Base-by-base conservation (phyloP, 2,329 filamentous ascomycete genomes). In the Pezicula neosporulosa region DNA sequence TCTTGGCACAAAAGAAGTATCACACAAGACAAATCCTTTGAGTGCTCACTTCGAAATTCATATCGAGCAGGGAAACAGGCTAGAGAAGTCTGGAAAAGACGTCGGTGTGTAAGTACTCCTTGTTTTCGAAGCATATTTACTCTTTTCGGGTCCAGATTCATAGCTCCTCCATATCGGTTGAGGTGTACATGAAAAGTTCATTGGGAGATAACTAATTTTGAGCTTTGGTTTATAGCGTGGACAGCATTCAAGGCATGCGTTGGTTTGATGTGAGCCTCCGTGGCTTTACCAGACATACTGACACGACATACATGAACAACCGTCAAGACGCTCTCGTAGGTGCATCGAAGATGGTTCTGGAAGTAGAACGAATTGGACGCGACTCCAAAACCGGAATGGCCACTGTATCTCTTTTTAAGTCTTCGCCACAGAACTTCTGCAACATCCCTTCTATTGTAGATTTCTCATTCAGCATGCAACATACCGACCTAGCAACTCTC, bases 41-140 rank as follows among this genome's bases (percentile, higher is more conserved):
- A 85, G 80, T 0, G 87, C 86, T 0, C 87, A 91, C 65, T 91
- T 92, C 61, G 88, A 92, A 67, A 75, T 92, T 12, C 89, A 92
- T 63, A 91, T 92, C 49, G 53, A 94, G 65, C 89, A 94, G 64
- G 88, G 88, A 0, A 87, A 87, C 0, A 78, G 89, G 19, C 76
- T 94, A 1, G 83, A 90, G 60, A 76, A 77, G 15, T 73, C 77
- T 27, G 69, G 75, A 28, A 76, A 83, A 59, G 82, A 83, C 48
- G 76, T 91, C 44, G 84, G 85, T 18, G 76, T 89, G 21, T 21
- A 21, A 21, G 21, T 21, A 21, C 21, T 21, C 5, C 21, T 21
- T 21, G 21, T 21, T 21, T 21, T 21, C 21, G 21, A 5, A 21
- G 21, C 5, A 5, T 21, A 21, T 5, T 21, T 21, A 21, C 5